These are phyloP conservation scores for Xylariaceae sp. DNA, from an alignment of 2,329 filamentous ascomycete species.

Conservation along the genomic window DNA sequence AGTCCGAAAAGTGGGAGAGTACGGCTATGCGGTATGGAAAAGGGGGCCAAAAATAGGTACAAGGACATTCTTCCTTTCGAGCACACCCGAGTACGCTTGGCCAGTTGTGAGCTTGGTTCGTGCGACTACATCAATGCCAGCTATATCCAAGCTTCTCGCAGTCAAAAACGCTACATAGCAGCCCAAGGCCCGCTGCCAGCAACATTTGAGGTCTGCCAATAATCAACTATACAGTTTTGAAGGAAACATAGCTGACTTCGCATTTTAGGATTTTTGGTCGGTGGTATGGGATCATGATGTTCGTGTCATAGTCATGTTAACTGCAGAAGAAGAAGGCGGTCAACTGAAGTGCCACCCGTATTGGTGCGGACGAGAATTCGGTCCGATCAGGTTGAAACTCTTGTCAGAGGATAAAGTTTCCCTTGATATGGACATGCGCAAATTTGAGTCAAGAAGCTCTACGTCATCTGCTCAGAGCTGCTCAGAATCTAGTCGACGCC, in stretches of 20 bases:
- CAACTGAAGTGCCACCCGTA: conserved; percentile 94
- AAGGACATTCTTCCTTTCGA: conserved; percentile 98
- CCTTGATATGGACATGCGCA: conserved; percentile 61
- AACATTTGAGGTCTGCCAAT: conserved; percentile 74
- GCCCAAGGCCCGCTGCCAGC: conserved; percentile 89
- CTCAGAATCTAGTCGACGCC: conserved; percentile 44
- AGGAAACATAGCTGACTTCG: conserved; percentile 28
- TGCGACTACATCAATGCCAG: conserved; percentile 98
- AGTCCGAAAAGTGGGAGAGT: conserved; percentile 40
- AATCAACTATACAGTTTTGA: background rate
- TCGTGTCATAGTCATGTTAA: conserved; percentile 92
- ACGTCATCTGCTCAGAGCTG: conserved; percentile 30
- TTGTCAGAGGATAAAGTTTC: conserved; percentile 80
- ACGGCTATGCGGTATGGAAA: conserved; percentile 86
- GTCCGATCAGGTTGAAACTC: conserved; percentile 67
- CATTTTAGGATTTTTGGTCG: conserved; percentile 85
- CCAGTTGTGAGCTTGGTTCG: conserved; percentile 59
- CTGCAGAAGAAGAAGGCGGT: conserved; percentile 87
- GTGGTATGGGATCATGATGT: conserved; percentile 96
- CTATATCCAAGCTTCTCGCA: conserved; percentile 72
- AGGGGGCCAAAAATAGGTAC: conserved; percentile 92
- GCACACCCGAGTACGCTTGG: conserved; percentile 79
- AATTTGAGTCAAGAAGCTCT: conserved; percentile 36
- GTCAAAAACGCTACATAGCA: conserved; percentile 90
- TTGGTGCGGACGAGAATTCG: conserved; percentile 78